Conservation (phyloP, 495 filamentous ascomycete genomes). For the Neurospora sp. region DNA sequence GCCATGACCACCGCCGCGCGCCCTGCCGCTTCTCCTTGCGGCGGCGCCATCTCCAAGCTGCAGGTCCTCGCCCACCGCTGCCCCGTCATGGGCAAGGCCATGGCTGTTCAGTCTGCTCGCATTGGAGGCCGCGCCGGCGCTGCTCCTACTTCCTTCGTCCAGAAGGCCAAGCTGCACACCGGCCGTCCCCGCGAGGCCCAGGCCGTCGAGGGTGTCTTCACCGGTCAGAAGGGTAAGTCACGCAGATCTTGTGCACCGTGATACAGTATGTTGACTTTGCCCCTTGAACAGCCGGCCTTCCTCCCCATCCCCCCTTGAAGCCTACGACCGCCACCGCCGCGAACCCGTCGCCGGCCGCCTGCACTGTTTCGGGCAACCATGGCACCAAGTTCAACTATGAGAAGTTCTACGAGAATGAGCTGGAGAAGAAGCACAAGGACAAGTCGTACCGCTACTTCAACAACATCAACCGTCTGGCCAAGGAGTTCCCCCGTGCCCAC, state of each 20-base stretch:
- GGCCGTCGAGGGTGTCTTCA: conserved; percentile 52
- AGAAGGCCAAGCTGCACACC: conserved; percentile 72
- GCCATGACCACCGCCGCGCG: conserved; percentile 76
- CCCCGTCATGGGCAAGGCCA: conserved; percentile 96
- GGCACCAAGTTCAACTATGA: conserved; percentile 74
- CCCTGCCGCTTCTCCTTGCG: conserved; percentile 58
- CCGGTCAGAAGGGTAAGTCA: conserved; percentile 46
- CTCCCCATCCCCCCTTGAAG: conserved; percentile 26
- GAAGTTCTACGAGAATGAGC: conserved; percentile 73
- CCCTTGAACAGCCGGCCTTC: conserved; percentile 24
- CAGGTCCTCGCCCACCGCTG: conserved; percentile 90
- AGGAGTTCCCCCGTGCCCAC: conserved; percentile 92
- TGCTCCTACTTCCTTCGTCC: conserved; percentile 31
- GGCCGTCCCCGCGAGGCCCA: conserved; percentile 61
- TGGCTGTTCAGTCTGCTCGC: conserved; percentile 71
- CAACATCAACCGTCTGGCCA: conserved; percentile 97
- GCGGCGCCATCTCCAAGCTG: conserved; percentile 92
- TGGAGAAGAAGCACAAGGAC: conserved; percentile 99
- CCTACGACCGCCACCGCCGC: conserved; percentile 20
- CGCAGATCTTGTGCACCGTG: not conserved
- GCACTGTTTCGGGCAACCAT: conserved; percentile 13
- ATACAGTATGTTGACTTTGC: conserved; percentile 6
- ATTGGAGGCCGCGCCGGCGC: conserved; percentile 20
- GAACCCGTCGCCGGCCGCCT: conserved; percentile 7
- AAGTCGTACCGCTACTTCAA: conserved; percentile 99